Evolutionary conservation across 1,139 yeast species (phyloP).

Genomic region (Hanseniaspora sp.): DNA sequence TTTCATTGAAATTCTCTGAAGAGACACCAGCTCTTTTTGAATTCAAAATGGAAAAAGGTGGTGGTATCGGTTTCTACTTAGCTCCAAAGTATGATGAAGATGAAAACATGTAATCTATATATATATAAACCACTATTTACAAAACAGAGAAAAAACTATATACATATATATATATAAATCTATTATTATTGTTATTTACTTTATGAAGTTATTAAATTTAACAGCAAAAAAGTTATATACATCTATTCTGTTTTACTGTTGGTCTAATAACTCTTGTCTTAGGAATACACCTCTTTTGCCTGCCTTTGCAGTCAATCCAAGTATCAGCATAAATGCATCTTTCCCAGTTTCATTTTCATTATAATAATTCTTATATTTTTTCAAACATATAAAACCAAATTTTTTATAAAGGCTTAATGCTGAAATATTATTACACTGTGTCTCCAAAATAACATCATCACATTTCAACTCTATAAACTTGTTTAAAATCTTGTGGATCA

Average conservation of each 20-base stretch:
- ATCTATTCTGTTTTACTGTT: too few relatives aligned
- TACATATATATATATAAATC: neutral
- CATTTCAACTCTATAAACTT: conserved; percentile 53
- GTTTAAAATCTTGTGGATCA: conserved; percentile 55
- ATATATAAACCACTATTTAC: too few relatives aligned
- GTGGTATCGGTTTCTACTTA: conserved; percentile 86
- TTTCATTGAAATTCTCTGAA: conserved; percentile 77
- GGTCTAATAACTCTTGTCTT: neutral
- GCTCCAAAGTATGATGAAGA: conserved; percentile 96
- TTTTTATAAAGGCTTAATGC: conserved; percentile 75
- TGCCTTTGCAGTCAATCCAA: conserved; percentile 49
- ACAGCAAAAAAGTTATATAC: too few relatives aligned
- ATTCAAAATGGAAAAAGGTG: conserved; percentile 62
- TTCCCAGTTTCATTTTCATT: conserved; percentile 46
- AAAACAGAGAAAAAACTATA: too few relatives aligned
- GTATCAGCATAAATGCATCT: conserved; percentile 76
- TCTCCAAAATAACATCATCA: conserved; percentile 83
- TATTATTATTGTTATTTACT: too few relatives aligned
- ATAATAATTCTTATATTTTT: conserved; percentile 75
- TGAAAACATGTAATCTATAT: conserved; percentile 24
- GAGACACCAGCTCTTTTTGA: conserved; percentile 92
- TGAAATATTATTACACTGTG: conserved; percentile 71
- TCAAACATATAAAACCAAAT: conserved; percentile 73
- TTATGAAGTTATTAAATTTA: neutral
- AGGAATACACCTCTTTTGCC: conserved; percentile 35